Percentiles rank a stretch among this genome's conserved stretches.
Conservation (phyloP, 139 green algal genomes). For the Tetradesmus lagerheimii region DNA sequence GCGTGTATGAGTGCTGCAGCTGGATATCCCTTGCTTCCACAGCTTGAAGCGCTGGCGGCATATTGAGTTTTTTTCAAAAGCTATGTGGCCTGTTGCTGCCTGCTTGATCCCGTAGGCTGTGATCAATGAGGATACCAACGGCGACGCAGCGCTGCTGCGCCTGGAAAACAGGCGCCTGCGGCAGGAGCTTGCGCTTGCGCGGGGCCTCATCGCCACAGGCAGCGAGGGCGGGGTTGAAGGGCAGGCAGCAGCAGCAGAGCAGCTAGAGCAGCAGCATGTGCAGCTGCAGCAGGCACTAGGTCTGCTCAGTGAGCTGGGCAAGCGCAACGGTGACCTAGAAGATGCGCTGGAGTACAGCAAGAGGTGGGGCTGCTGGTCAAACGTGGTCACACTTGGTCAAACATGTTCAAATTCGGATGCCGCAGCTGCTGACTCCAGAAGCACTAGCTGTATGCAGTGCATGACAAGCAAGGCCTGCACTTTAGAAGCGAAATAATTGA, state of each 20-base stretch:
- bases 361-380: not conserved
- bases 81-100: not conserved
- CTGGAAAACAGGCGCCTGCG: constrained; percentile 53
- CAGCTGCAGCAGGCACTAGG: constrained; percentile 23
- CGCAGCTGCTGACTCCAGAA: too few relatives aligned
- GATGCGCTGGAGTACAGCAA: constrained; percentile 22
- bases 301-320: constrained; percentile 18
- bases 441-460: too few relatives aligned
- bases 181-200: constrained; percentile 40
- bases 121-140: constrained; percentile 65
- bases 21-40: not conserved
- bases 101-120: constrained; percentile 38
- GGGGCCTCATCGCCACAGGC: constrained; percentile 10
- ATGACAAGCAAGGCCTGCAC: too few relatives aligned
- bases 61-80: not conserved
- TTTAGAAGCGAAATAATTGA: too few relatives aligned
- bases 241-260: not conserved
- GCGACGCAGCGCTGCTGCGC: constrained; percentile 44
- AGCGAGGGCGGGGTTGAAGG: not conserved
- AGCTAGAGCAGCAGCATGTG: constrained; percentile 27
- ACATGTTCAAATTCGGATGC: too few relatives aligned
- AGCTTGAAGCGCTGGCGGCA: too few relatives aligned
- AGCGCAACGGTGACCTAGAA: constrained; percentile 25
- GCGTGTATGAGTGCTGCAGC: not conserved
- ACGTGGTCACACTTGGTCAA: too few relatives aligned